Evolutionary conservation across 106 monocot species (phyloP).

Genomic region (Dactylorhiza incarnata): DNA sequence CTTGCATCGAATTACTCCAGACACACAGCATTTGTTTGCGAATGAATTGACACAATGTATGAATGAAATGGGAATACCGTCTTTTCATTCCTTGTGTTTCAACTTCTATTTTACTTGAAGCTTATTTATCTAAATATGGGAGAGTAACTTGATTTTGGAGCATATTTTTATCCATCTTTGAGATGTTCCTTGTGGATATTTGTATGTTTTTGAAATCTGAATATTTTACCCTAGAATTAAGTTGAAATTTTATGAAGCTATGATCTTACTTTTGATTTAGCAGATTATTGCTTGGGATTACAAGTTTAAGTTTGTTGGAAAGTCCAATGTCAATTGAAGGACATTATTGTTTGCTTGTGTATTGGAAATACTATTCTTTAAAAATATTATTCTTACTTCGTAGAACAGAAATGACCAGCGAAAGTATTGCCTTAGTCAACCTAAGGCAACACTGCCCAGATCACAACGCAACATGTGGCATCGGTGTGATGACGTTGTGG

Average conservation of each 20-base stretch:
- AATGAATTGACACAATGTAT: constrained; percentile 70
- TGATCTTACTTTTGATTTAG: background rate
- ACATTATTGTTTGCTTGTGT: background rate
- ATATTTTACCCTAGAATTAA: background rate
- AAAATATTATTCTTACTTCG: background rate
- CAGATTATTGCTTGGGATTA: background rate
- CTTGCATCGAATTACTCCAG: constrained; percentile 82
- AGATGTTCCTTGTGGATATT: background rate
- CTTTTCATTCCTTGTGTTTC: background rate
- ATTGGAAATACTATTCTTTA: background rate
- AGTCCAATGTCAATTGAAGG: background rate
- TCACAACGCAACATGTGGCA: no score
- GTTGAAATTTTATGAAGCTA: background rate
- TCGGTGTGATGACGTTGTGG: no score
- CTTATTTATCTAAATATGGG: background rate
- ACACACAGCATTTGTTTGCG: constrained; percentile 60
- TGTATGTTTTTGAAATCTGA: background rate
- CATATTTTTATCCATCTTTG: background rate
- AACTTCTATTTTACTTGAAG: background rate
- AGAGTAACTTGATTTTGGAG: background rate
- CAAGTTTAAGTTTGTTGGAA: background rate
- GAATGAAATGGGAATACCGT: constrained; percentile 10
- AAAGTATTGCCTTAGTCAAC: no score
- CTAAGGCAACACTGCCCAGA: no score
- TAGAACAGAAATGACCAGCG: no score